Base-by-base conservation (phyloP, 345 rosid species). In the Hibiscus trionum region DNA sequence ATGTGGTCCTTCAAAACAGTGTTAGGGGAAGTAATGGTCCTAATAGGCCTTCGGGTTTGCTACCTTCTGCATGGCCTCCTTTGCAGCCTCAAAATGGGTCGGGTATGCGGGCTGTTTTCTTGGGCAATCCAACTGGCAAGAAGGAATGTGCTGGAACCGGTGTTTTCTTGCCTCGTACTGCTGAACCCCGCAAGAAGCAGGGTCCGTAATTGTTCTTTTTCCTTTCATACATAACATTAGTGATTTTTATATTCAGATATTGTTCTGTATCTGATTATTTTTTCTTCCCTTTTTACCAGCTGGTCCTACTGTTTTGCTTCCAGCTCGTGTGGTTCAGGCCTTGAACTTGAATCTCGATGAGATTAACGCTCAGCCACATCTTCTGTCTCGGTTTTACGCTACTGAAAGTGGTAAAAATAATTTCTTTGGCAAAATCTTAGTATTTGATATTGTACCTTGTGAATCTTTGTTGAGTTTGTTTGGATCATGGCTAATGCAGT, bases 91-190 rank as follows among this genome's bases (percentile, higher is more conserved):
- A 75, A 66, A 72, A 64, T 16, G 84, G 85, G 58, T 80, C 88
- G 3, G 83, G 81, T 49, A 84, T 86, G 97, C 79, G 84, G n/a
- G 86, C 90, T 62, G 88, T 85, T 12, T 82, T 87, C 46, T 84
- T 87, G 10, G 90, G 89, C 6, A 70, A 81, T 11, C 77, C 79
- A 0, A 50, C 79, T 16, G 81, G 59, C 0, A 88, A 86, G 78
- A 81, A 81, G 33, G 89, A 83, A 70, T 85, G 84, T 52, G 79
- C 95, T 10, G 98, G 97, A 4, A 94, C 98, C 4, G 97, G 96
- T 11, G 97, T 94, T 10, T 94, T 94, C 84, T 76, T 91, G 64
- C 98, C 98, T 16, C 96, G 91, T 4, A 55, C 82, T 4, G 56
- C 77, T 37, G 88, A 82, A 31, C 27, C 83, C 47, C 83, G 86